Evolutionary conservation across 2,329 filamentous ascomycete species (phyloP).

Genomic region (Sclerotinia sclerotiorum): DNA sequence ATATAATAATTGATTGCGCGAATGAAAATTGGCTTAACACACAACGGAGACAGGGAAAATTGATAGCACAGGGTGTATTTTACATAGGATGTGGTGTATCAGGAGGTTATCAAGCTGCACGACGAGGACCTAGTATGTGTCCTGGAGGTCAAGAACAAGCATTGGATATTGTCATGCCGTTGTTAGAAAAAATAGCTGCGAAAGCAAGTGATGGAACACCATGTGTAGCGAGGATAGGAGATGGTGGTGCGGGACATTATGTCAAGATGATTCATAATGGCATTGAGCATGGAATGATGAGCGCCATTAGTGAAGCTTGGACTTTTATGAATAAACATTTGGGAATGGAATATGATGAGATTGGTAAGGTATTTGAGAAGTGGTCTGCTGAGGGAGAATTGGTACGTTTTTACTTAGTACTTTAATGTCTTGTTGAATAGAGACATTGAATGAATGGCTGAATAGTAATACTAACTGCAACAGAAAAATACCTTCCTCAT

Average conservation of each 20-base stretch:
- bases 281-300: slow-evolving; percentile 72
- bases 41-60: slow-evolving; percentile 59
- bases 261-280: slow-evolving; percentile 78
- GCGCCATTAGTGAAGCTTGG: slow-evolving; percentile 63
- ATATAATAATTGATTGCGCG: slow-evolving; percentile 67
- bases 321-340: slow-evolving; percentile 59
- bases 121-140: slow-evolving; percentile 65
- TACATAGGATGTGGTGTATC: slow-evolving; percentile 69
- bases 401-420: slow-evolving; percentile 37
- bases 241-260: slow-evolving; percentile 65
- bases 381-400: slow-evolving; percentile 63
- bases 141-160: slow-evolving; percentile 60
- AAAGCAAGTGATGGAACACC: slow-evolving; percentile 65
- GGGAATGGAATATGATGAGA: slow-evolving; percentile 58
- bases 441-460: too few relatives aligned
- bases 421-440: background rate
- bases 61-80: slow-evolving; percentile 56
- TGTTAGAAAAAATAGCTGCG: slow-evolving; percentile 60
- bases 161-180: slow-evolving; percentile 58
- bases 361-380: slow-evolving; percentile 56
- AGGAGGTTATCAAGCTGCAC: slow-evolving; percentile 67
- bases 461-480: background rate
- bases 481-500: slow-evolving; percentile 60
- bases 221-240: slow-evolving; percentile 73
- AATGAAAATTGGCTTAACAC: slow-evolving; percentile 68